These are phyloP conservation scores for Conoideocrella luteorostrata DNA, from an alignment of 2,329 filamentous ascomycete genomes.

Conservation along the genomic window DNA sequence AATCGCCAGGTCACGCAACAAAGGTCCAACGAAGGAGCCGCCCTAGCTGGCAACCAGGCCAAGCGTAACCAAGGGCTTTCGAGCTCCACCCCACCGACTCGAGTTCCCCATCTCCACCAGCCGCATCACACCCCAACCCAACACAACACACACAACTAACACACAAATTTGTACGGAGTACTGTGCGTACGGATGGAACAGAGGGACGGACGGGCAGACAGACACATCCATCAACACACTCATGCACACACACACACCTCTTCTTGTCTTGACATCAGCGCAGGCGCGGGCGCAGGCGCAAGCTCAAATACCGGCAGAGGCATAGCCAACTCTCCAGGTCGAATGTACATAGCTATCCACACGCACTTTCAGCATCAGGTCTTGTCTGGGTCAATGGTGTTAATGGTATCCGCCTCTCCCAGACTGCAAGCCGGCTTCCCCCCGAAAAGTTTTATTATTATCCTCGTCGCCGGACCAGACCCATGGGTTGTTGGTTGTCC, in stretches of 20 bases:
- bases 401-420: conserved; percentile 10
- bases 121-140: too few relatives aligned
- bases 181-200: too few relatives aligned
- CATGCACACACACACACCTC: conserved; percentile 9
- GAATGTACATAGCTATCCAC: too few relatives aligned
- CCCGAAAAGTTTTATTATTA: conserved; percentile 24
- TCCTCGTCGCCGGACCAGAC: too few relatives aligned
- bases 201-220: neutral
- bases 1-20: neutral
- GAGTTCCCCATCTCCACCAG: conserved; percentile 6
- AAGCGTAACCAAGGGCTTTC: neutral
- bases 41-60: neutral
- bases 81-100: conserved; percentile 12
- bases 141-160: neutral
- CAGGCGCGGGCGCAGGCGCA: too few relatives aligned
- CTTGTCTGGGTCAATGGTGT: neutral
- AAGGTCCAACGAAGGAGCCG: neutral
- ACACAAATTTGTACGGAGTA: too few relatives aligned
- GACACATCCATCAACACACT: neutral
- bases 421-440: conserved; percentile 22
- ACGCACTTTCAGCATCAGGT: neutral
- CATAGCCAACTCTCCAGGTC: too few relatives aligned
- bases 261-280: too few relatives aligned
- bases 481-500: too few relatives aligned
- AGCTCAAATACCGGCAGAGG: too few relatives aligned